Conservation (phyloP, 768 basidiomycete genomes). For the Rhodosporidiobolus odoratus region DNA sequence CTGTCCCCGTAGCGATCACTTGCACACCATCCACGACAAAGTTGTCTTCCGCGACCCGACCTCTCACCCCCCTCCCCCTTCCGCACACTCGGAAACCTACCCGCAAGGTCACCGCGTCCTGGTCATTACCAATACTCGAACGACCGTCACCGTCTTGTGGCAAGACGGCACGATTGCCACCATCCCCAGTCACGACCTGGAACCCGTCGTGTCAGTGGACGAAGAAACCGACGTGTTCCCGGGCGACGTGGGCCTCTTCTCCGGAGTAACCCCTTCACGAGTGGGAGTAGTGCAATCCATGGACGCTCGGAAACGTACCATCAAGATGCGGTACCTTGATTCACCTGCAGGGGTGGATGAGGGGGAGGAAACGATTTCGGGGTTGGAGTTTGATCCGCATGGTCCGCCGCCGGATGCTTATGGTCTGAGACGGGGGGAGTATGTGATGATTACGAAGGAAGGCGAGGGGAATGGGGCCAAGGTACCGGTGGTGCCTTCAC, state of each 20-base stretch:
- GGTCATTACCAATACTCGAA: conserved; percentile 64
- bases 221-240: conserved; percentile 87
- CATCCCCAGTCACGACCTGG: conserved; percentile 40
- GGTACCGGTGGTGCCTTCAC: conserved; percentile 66
- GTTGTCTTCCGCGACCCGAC: conserved; percentile 24
- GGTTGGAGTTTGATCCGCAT: conserved; percentile 83
- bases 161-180: conserved; percentile 62
- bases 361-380: conserved; percentile 61
- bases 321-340: conserved; percentile 55
- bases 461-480: conserved; percentile 61
- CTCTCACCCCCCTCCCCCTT: conserved; percentile 42
- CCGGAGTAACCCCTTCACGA: conserved; percentile 44
- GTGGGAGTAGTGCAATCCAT: conserved; percentile 32
- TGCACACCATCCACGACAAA: conserved; percentile 34
- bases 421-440: conserved; percentile 76
- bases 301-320: conserved; percentile 61
- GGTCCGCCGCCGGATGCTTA: conserved; percentile 54
- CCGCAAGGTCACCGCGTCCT: conserved; percentile 49
- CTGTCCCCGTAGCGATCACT: conserved; percentile 12
- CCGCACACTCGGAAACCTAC: conserved; percentile 10
- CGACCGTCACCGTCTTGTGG: conserved; percentile 72
- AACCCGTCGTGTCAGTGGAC: conserved; percentile 71
- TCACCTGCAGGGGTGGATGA: conserved; percentile 38
- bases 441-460: conserved; percentile 69
- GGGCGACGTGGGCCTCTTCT: conserved; percentile 82